Evolutionary conservation across 768 basidiomycete species (phyloP), one percentile per base, ranked within the genome.

Genomic region (Floccularia luteovirens): DNA sequence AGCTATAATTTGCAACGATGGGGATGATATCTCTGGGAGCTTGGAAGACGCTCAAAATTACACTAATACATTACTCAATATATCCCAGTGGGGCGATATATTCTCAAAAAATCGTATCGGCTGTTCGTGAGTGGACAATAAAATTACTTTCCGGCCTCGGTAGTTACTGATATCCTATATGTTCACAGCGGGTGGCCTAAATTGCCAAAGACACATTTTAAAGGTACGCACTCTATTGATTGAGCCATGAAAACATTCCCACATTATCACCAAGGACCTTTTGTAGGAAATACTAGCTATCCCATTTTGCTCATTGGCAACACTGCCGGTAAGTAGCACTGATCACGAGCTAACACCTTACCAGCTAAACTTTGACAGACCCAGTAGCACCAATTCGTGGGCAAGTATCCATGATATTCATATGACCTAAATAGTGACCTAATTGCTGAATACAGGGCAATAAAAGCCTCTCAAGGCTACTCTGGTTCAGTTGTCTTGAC

Each of bases 301-400:
- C 60, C 60, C 1, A 42, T 63, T n/a, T 46, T 63, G 10, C 28
- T 62, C 3, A 49, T 56, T 21, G 53, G 54, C 0, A 56, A 55
- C 22, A 51, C 50, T 1, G 50, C 43, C 1, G 50, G 48, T 49
- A 24, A 12, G 48, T 10, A 35, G 8, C 11, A 20, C 10, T 8
- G 11, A 8, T 8, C 10, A 35, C 17, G 33, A 35, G 8, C 13
- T 12, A 1, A 22, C 13, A 13, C n/a, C 17, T 25, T 16, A 22
- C 16, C 14, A 14, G 27, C 27, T 28, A 8, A 28, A 8, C 14
- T 8, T 8, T 28, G 8, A 8, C 8, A 28, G 27, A 28, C 14
- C 27, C 27, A 14, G 27, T 28, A 28, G 14, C 27, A 14, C 27
- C 27, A 8, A 8, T 28, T 8, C 14, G 27, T 8, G 27, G 10